Evolutionary conservation across 2,329 filamentous ascomycete species (phyloP).

Genomic region (Coniochaeta prunicola): DNA sequence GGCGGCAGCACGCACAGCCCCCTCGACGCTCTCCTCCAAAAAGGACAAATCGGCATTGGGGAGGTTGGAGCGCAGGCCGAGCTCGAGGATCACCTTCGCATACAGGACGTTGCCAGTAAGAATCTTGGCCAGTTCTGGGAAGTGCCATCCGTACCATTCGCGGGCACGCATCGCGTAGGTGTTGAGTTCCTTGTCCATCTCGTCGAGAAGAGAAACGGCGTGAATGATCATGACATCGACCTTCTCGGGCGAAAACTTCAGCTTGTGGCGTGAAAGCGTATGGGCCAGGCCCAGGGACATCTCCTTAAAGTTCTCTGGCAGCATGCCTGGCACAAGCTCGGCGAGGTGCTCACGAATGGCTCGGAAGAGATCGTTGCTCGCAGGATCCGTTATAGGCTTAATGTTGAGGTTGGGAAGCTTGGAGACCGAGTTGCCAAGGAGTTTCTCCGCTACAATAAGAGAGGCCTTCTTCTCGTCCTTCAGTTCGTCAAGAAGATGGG

Average conservation of each 20-base stretch:
- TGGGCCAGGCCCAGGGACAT: slow-evolving; percentile 96
- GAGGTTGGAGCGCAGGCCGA: slow-evolving; percentile 83
- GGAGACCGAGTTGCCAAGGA: slow-evolving; percentile 85
- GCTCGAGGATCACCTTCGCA: slow-evolving; percentile 75
- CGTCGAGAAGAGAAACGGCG: slow-evolving; percentile 87
- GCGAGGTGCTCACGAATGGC: slow-evolving; percentile 87
- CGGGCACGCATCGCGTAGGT: slow-evolving; percentile 98
- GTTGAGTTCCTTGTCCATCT: slow-evolving; percentile 97
- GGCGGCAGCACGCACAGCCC: slow-evolving; percentile 83
- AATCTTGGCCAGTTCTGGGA: slow-evolving; percentile 95
- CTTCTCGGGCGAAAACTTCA: slow-evolving; percentile 98
- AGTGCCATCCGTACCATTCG: slow-evolving; percentile 99
- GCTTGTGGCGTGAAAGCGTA: slow-evolving; percentile 92
- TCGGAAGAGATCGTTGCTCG: slow-evolving; percentile 84
- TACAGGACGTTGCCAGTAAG: slow-evolving; percentile 96
- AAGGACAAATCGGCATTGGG: slow-evolving; percentile 73
- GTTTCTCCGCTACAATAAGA: slow-evolving; percentile 87
- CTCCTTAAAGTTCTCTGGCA: slow-evolving; percentile 78
- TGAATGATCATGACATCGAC: slow-evolving; percentile 99
- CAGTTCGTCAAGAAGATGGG: slow-evolving; percentile 75
- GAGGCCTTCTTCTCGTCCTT: slow-evolving; percentile 98
- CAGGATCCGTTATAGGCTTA: slow-evolving; percentile 71
- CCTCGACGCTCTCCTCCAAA: slow-evolving; percentile 91
- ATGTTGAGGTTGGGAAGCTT: slow-evolving; percentile 86
- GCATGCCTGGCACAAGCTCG: slow-evolving; percentile 82